Conservation (phyloP, 345 rosid genomes). For the Theobroma cacao region DNA sequence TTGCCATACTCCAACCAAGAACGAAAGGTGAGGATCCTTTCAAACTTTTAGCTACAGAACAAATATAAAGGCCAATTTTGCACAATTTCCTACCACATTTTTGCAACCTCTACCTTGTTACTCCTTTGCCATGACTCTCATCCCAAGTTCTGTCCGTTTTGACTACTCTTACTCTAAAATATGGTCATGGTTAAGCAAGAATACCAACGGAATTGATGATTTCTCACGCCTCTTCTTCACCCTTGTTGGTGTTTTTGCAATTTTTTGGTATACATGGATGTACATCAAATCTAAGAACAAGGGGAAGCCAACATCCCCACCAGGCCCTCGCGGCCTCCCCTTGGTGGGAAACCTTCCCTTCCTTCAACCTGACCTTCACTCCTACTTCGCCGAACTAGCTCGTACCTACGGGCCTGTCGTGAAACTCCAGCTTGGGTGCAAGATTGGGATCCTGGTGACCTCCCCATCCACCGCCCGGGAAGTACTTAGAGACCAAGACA, state of each 20-base stretch:
- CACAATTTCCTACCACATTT: no score
- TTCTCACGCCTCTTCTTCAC: background rate
- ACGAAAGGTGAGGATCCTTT: no score
- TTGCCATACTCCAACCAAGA: no score
- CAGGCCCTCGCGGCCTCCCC: conserved; percentile 51
- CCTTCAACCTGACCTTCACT: conserved; percentile 52
- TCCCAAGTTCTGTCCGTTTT: background rate
- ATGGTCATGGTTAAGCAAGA: background rate
- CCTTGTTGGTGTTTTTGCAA: background rate
- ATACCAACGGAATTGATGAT: background rate
- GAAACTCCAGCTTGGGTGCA: conserved; percentile 43
- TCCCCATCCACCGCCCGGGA: conserved; percentile 38
- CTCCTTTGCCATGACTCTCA: background rate
- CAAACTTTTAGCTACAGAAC: no score
- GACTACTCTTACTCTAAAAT: background rate
- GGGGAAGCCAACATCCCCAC: conserved; percentile 24
- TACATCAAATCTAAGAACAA: conserved; percentile 2
- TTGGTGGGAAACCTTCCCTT: conserved; percentile 41
- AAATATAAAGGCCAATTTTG: no score
- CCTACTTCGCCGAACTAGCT: conserved; percentile 40
- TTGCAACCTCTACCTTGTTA: background rate
- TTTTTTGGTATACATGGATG: conserved; percentile 17
- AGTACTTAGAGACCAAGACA: conserved; percentile 48
- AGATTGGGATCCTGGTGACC: conserved; percentile 35
- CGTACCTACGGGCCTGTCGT: conserved; percentile 39